These are phyloP conservation scores for Flueggea neowawraea DNA, from an alignment of 441 rosid genomes.

Conservation along the genomic window DNA sequence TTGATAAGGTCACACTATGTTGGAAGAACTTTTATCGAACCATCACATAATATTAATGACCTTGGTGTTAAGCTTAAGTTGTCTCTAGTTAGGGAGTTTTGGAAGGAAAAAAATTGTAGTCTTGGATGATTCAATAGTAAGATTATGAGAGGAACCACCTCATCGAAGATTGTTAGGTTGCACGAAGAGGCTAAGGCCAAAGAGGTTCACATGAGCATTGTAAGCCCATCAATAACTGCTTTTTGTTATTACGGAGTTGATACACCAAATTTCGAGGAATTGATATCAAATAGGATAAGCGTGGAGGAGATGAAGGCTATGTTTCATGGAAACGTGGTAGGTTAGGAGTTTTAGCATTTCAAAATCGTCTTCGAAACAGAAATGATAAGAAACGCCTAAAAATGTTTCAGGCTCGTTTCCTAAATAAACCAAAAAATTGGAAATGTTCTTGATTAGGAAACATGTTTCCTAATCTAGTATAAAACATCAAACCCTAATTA, in stretches of 20 bases:
- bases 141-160: constrained; percentile 89
- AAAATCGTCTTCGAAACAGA: too few species aligned
- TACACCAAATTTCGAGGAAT: constrained; percentile 82
- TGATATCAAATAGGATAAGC: constrained; percentile 84
- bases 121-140: constrained; percentile 95
- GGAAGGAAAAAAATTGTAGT: constrained; percentile 93
- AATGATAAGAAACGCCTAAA: too few species aligned
- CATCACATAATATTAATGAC: constrained; percentile 88
- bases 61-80: constrained; percentile 95
- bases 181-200: constrained; percentile 84
- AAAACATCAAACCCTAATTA: too few species aligned
- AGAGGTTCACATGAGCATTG: constrained; percentile 97
- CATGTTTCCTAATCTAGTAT: too few species aligned
- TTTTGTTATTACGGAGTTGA: constrained; percentile 95
- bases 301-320: constrained; percentile 69
- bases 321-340: too few species aligned
- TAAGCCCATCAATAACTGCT: constrained; percentile 79
- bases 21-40: constrained; percentile 94
- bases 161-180: constrained; percentile 82
- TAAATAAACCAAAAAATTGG: too few species aligned
- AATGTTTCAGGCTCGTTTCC: too few species aligned
- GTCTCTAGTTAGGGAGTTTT: constrained; percentile 79
- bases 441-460: too few species aligned
- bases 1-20: constrained; percentile 92
- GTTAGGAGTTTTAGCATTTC: too few species aligned